Conservation (phyloP, 2,329 filamentous ascomycete species). For the Alternaria atra region DNA sequence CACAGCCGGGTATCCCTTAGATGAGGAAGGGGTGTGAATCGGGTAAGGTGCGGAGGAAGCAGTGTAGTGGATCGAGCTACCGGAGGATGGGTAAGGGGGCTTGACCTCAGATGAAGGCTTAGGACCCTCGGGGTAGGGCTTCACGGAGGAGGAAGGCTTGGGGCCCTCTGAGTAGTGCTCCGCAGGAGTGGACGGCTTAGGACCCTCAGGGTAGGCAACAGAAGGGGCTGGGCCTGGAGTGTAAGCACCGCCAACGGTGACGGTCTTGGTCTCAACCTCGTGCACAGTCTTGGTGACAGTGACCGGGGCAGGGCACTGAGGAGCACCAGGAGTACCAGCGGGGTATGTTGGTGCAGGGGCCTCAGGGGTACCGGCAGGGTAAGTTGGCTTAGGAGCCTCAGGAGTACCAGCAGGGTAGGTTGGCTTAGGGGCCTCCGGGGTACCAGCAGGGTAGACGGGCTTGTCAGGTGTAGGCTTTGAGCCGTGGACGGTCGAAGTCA, state of each 20-base stretch:
- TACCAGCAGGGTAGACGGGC: slow-evolving; percentile 9
- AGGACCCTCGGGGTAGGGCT: slow-evolving; percentile 1
- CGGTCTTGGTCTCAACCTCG: slow-evolving; percentile 39
- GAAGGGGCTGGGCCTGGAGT: slow-evolving; percentile 15
- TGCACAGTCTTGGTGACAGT: slow-evolving; percentile 37
- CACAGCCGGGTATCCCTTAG: background rate
- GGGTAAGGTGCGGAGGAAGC: slow-evolving; percentile 34
- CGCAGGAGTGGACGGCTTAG: slow-evolving; percentile 9
- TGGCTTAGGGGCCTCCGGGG: background rate
- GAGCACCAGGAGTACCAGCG: slow-evolving; percentile 14
- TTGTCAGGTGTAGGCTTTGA: slow-evolving; percentile 22
- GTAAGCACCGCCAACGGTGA: slow-evolving; percentile 18
- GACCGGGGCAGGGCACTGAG: slow-evolving; percentile 37
- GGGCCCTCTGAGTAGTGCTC: slow-evolving; percentile 12
- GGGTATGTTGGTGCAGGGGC: slow-evolving; percentile 3
- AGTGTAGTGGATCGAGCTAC: slow-evolving; percentile 12
- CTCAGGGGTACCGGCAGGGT: slow-evolving; percentile 6
- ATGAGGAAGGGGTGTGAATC: slow-evolving; percentile 12
- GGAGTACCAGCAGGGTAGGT: background rate
- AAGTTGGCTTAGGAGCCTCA: slow-evolving; percentile 3
- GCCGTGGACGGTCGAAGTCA: slow-evolving; percentile 40
- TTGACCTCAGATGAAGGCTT: slow-evolving; percentile 5
- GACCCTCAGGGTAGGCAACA: background rate
- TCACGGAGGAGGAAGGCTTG: slow-evolving; percentile 7
- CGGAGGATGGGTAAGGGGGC: slow-evolving; percentile 11